Conservation (phyloP, 768 basidiomycete genomes). For the Leucocoprinus birnbaumii region DNA sequence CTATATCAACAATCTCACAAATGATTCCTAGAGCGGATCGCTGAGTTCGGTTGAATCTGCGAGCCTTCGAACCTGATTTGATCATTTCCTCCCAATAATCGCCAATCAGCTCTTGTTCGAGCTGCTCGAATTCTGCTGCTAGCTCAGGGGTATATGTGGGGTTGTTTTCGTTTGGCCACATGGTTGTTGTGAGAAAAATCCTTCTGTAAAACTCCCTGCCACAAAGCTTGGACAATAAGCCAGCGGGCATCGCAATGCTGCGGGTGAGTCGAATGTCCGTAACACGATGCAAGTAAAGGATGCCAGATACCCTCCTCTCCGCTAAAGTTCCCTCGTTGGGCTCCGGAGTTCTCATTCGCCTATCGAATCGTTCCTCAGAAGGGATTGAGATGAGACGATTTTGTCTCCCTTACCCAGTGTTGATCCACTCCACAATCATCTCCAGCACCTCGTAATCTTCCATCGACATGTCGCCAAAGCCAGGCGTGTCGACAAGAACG, state of each 20-base stretch:
- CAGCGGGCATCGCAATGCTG: slow-evolving; percentile 46
- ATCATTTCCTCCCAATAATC: slow-evolving; percentile 16
- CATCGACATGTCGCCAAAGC: too few species aligned
- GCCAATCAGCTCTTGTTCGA: slow-evolving; percentile 22
- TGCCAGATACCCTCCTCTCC: background rate
- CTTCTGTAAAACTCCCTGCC: slow-evolving; percentile 46
- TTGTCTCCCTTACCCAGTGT: too few species aligned
- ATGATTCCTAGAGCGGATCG: too few species aligned
- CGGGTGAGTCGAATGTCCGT: slow-evolving; percentile 47
- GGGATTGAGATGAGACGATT: too few species aligned
- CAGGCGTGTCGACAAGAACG: too few species aligned
- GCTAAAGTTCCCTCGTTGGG: background rate
- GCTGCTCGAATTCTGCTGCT: background rate
- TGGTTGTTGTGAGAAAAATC: slow-evolving; percentile 51
- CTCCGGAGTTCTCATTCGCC: background rate
- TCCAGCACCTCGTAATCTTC: too few species aligned
- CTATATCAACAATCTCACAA: too few species aligned
- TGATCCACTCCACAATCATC: too few species aligned
- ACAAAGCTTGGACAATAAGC: slow-evolving; percentile 49
- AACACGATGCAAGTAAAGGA: slow-evolving; percentile 46
- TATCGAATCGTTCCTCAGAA: background rate
- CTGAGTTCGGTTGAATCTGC: slow-evolving; percentile 2
- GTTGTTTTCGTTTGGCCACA: slow-evolving; percentile 32
- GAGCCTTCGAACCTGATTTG: slow-evolving; percentile 4
- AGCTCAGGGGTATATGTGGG: background rate